Conservation (phyloP, 106 monocot genomes). For the Phalaenopsis equestris region DNA sequence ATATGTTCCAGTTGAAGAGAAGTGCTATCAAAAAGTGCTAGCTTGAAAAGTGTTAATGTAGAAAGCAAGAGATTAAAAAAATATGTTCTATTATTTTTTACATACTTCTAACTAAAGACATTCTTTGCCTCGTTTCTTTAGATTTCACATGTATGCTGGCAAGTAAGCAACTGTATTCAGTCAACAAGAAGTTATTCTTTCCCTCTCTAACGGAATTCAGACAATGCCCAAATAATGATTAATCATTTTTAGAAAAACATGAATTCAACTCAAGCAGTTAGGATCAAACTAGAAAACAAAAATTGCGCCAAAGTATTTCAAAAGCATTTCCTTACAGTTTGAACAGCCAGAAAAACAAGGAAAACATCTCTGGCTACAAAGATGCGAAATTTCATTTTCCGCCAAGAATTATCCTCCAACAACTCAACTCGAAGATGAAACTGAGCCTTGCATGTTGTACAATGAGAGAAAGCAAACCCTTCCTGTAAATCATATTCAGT, state of each 20-base stretch:
- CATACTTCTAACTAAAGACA: background rate
- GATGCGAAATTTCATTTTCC: slow-evolving; percentile 76
- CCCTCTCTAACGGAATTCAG: background rate
- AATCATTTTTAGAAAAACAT: background rate
- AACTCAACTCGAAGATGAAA: slow-evolving; percentile 83
- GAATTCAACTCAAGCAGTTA: background rate
- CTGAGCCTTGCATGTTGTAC: slow-evolving; percentile 96
- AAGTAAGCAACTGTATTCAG: background rate
- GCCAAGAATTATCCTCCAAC: slow-evolving; percentile 68
- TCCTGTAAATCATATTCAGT: slow-evolving; percentile 50
- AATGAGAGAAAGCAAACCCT: slow-evolving; percentile 98
- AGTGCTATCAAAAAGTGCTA: background rate
- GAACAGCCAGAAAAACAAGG: slow-evolving; percentile 85
- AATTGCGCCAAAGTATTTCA: background rate
- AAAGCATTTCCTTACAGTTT: slow-evolving; percentile 55
- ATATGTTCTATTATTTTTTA: background rate
- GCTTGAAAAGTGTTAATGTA: background rate
- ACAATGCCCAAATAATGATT: background rate
- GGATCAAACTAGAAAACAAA: background rate
- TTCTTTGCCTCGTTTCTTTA: background rate
- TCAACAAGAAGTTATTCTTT: background rate
- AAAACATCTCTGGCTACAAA: slow-evolving; percentile 93
- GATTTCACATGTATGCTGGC: background rate
- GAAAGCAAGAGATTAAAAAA: background rate
- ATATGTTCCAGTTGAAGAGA: background rate